A percentile compares a stretch with the other conserved stretches of the same genome.
These are phyloP conservation scores for Akanthomyces dipterigenus DNA, from an alignment of 2,329 filamentous ascomycete genomes.

Conservation along the genomic window DNA sequence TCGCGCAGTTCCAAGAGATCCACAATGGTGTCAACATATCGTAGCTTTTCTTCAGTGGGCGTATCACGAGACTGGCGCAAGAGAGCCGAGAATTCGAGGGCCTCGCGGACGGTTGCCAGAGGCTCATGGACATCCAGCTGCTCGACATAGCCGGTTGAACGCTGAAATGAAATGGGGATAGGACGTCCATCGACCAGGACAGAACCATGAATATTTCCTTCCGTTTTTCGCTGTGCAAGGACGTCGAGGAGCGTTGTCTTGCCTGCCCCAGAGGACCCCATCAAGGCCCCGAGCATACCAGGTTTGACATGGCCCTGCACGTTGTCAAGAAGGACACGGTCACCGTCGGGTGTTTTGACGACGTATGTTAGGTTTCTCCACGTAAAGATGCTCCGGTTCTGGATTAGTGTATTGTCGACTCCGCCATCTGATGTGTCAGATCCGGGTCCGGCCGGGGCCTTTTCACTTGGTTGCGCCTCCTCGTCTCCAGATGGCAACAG, in stretches of 20 bases:
- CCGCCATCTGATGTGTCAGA: too few species aligned
- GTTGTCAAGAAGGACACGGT: neutral
- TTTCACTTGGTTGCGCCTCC: too few species aligned
- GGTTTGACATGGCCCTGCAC: neutral
- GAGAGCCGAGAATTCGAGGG: conserved; percentile 37
- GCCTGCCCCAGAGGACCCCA: neutral
- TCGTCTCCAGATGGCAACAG: too few species aligned
- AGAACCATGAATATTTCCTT: neutral
- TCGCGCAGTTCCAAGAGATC: neutral
- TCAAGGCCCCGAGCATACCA: neutral
- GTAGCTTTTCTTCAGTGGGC: neutral
- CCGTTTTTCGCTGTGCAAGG: neutral
- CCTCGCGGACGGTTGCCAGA: conserved; percentile 42
- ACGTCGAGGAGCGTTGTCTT: neutral
- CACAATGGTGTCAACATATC: neutral
- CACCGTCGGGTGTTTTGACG: neutral
- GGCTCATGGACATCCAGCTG: conserved; percentile 42
- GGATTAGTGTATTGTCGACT: too few species aligned
- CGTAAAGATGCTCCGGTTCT: neutral
- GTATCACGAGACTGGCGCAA: conserved; percentile 50
- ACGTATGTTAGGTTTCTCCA: neutral
- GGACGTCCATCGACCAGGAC: neutral
- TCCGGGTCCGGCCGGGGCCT: too few species aligned
- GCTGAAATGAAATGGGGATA: neutral
- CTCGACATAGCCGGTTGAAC: conserved; percentile 22